A percentile compares a stretch with the other conserved stretches of the same genome.
Evolutionary conservation across 108 stramenopile species (phyloP).

Genomic region (Fistulifera solaris): DNA sequence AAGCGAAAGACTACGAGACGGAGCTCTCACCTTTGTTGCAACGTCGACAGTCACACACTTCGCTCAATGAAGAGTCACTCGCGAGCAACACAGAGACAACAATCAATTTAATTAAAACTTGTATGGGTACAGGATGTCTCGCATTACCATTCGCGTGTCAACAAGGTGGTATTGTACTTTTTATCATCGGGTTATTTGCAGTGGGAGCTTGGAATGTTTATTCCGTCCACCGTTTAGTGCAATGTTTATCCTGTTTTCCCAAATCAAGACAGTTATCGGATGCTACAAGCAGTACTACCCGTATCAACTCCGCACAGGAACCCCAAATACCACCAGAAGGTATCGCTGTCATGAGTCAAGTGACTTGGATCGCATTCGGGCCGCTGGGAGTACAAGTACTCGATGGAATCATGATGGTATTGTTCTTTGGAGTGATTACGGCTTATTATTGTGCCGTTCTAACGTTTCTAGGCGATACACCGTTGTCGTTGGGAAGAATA

Average conservation of each 20-base stretch:
- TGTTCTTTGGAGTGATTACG: conserved; percentile 48
- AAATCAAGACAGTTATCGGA: too few species aligned
- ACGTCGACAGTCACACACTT: too few species aligned
- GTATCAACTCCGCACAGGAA: conserved; percentile 1
- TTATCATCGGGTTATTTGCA: conserved; percentile 36
- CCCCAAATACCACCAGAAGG: conserved; percentile 32
- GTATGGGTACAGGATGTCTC: conserved; percentile 67
- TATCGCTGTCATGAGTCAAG: conserved; percentile 39
- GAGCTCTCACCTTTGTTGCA: too few species aligned
- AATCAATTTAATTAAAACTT: conserved; percentile 45
- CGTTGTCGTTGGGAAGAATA: conserved; percentile 28
- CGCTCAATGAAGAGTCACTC: not conserved
- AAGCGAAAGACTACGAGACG: too few species aligned
- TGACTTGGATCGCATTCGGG: conserved; percentile 68
- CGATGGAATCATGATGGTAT: conserved; percentile 48
- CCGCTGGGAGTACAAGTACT: conserved; percentile 35
- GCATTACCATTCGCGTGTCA: conserved; percentile 65
- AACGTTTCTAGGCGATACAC: conserved; percentile 45
- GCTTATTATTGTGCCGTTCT: conserved; percentile 61
- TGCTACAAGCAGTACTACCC: not conserved
- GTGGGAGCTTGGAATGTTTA: conserved; percentile 66
- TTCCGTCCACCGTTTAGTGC: conserved; percentile 39
- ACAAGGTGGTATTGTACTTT: conserved; percentile 58
- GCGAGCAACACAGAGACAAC: conserved; percentile 37
- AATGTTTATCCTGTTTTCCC: conserved; percentile 4